phyloP scores from a whole-genome alignment of 2,329 filamentous ascomycete genomes.

The Colletotrichum sp. region DNA sequence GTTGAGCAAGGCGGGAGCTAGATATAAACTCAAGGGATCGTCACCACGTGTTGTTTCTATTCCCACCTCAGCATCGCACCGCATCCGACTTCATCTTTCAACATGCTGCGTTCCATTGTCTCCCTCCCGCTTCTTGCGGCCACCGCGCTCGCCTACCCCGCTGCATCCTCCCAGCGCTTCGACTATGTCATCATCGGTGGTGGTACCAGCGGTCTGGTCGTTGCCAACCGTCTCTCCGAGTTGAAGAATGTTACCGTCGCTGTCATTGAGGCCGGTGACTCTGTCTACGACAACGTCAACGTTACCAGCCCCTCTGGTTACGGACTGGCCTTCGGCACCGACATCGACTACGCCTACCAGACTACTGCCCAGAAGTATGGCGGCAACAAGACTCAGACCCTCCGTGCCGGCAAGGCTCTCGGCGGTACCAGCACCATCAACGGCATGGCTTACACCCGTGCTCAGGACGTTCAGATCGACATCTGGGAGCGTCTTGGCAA shows the following conservation, averaged over 20 bases:
- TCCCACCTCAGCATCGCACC: background rate
- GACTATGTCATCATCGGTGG: conserved; percentile 45
- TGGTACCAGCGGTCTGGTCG: conserved; percentile 38
- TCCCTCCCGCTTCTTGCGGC: background rate
- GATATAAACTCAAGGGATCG: background rate
- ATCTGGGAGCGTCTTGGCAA: conserved; percentile 49
- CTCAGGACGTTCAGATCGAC: conserved; percentile 44
- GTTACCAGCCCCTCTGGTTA: conserved; percentile 33
- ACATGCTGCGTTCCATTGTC: background rate
- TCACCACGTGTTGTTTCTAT: background rate
- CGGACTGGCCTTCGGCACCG: conserved; percentile 27
- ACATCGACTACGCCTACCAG: conserved; percentile 39
- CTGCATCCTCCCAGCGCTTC: background rate
- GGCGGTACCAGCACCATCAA: conserved; percentile 47
- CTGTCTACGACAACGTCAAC: conserved; percentile 36
- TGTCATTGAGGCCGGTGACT: conserved; percentile 41
- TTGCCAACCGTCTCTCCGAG: conserved; percentile 41
- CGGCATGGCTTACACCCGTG: conserved; percentile 52
- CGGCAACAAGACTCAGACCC: conserved; percentile 34
- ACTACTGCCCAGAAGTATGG: conserved; percentile 34
- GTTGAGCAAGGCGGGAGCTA: background rate
- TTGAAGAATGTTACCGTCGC: conserved; percentile 34
- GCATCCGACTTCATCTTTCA: background rate
- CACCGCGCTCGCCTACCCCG: background rate
- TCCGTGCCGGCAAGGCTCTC: conserved; percentile 39